These are phyloP conservation scores for Neurospora sp. DNA, from an alignment of 495 filamentous ascomycete genomes.

Conservation along the genomic window DNA sequence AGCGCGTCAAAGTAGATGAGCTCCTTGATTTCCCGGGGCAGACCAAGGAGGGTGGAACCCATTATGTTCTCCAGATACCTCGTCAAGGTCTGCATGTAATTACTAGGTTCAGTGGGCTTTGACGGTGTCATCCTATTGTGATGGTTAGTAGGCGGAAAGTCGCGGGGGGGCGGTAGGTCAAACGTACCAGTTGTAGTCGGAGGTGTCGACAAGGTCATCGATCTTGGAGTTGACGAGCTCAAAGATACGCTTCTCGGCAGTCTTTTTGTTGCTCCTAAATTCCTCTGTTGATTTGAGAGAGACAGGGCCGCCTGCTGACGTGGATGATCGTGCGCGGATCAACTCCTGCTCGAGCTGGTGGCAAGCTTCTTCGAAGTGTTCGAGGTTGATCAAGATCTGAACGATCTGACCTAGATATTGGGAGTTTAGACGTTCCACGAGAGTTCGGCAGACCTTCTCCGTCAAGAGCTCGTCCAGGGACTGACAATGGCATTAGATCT, in stretches of 20 bases:
- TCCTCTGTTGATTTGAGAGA: conserved; percentile 70
- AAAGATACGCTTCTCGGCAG: conserved; percentile 94
- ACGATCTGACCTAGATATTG: conserved; percentile 97
- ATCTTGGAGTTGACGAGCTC: conserved; percentile 98
- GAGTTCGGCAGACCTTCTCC: conserved; percentile 75
- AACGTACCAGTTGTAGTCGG: conserved; percentile 83
- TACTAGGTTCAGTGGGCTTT: conserved; percentile 60
- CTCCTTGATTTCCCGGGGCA: conserved; percentile 91
- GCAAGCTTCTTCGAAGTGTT: conserved; percentile 92
- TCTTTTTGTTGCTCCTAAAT: conserved; percentile 86
- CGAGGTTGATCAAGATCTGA: conserved; percentile 93
- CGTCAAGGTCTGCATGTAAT: conserved; percentile 90
- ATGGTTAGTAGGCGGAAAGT: not conserved
- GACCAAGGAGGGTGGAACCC: conserved; percentile 80
- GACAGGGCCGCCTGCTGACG: conserved; percentile 63
- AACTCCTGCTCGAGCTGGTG: conserved; percentile 75
- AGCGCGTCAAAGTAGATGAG: conserved; percentile 96
- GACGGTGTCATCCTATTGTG: conserved; percentile 48
- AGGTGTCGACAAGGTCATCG: conserved; percentile 90
- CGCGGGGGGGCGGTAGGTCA: not conserved
- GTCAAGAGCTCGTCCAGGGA: conserved; percentile 83
- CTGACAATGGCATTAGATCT: conserved; percentile 17
- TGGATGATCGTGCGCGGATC: conserved; percentile 67
- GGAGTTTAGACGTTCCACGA: conserved; percentile 79
- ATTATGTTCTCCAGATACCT: conserved; percentile 93